These are phyloP conservation scores for Fraxinus floribunda DNA, from an alignment of 305 asterid species.

Conservation along the genomic window DNA sequence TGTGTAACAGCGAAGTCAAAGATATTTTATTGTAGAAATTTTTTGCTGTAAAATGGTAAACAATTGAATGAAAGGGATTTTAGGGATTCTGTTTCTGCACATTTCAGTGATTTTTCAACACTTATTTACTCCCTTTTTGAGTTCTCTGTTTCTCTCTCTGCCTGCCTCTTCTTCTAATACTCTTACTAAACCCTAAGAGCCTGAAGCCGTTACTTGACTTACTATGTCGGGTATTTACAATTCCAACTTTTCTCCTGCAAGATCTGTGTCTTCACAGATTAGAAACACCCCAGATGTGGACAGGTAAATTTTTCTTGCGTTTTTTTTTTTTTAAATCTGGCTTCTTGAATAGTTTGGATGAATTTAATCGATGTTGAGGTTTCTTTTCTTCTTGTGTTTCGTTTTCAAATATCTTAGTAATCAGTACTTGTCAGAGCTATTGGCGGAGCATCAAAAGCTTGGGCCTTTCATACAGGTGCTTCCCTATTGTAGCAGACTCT, in stretches of 20 bases:
- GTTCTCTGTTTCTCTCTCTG: constrained; percentile 17
- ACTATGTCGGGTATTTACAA: constrained; percentile 82
- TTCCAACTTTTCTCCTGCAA: constrained; percentile 78
- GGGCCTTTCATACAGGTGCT: constrained; percentile 92
- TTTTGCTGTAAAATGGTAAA: not conserved
- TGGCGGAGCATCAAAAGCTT: constrained; percentile 87
- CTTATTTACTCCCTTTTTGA: constrained; percentile 7
- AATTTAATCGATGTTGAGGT: constrained; percentile 1
- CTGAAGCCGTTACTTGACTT: constrained; percentile 18
- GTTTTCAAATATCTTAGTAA: constrained; percentile 37
- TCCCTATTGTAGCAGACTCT: constrained; percentile 73
- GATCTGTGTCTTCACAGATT: constrained; percentile 84
- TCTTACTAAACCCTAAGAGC: constrained; percentile 12
- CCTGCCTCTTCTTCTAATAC: constrained; percentile 1
- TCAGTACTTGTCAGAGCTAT: constrained; percentile 77
- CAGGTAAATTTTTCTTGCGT: constrained; percentile 31
- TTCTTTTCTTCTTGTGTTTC: not conserved
- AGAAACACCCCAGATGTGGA: constrained; percentile 67
- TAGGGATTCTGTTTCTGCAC: constrained; percentile 16
- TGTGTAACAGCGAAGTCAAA: not conserved
- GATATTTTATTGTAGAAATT: not conserved
- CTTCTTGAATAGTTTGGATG: not conserved
- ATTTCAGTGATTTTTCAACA: not conserved
- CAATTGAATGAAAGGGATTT: not conserved
- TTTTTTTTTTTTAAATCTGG: not conserved